These are phyloP conservation scores for Candida andamanensis DNA, from an alignment of 805 yeast species.

Conservation along the genomic window DNA sequence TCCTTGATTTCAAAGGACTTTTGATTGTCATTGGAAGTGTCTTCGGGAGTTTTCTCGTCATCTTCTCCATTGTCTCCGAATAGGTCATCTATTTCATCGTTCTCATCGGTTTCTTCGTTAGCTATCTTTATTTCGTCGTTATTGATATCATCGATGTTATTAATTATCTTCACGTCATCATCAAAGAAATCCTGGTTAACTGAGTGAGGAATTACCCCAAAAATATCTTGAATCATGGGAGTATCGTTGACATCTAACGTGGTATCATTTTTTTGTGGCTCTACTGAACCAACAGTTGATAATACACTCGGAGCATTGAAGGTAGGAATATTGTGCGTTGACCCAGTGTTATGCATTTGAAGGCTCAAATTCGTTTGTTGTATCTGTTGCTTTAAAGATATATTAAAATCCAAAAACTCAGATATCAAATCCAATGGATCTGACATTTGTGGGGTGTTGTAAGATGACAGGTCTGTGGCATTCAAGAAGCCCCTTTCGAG, in stretches of 20 bases:
- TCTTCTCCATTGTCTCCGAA: constrained; percentile 18
- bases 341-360: constrained; percentile 4
- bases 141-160: constrained; percentile 4
- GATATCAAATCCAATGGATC: constrained; percentile 33
- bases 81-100: constrained; percentile 21
- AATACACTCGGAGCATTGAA: constrained; percentile 16
- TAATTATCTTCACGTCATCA: constrained; percentile 10
- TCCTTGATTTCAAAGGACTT: constrained; percentile 1
- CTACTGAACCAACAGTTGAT: constrained; percentile 18
- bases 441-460: constrained; percentile 6
- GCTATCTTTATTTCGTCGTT: neutral
- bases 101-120: constrained; percentile 8
- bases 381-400: constrained; percentile 16
- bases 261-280: constrained; percentile 9
- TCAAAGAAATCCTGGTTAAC: constrained; percentile 9
- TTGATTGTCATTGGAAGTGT: neutral
- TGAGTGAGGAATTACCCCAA: constrained; percentile 12
- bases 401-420: constrained; percentile 31
- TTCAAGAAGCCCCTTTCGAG: constrained; percentile 18
- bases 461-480: constrained; percentile 17
- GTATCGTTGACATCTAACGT: constrained; percentile 10
- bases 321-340: constrained; percentile 5
- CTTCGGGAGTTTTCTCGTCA: constrained; percentile 1
- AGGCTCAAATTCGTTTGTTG: constrained; percentile 7
- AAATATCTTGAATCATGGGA: constrained; percentile 11